A percentile compares a stretch with the other conserved stretches of the same genome.
These are phyloP conservation scores for Malassezia dermatis DNA, from an alignment of 1,284 basidiomycete species.

Conservation along the genomic window DNA sequence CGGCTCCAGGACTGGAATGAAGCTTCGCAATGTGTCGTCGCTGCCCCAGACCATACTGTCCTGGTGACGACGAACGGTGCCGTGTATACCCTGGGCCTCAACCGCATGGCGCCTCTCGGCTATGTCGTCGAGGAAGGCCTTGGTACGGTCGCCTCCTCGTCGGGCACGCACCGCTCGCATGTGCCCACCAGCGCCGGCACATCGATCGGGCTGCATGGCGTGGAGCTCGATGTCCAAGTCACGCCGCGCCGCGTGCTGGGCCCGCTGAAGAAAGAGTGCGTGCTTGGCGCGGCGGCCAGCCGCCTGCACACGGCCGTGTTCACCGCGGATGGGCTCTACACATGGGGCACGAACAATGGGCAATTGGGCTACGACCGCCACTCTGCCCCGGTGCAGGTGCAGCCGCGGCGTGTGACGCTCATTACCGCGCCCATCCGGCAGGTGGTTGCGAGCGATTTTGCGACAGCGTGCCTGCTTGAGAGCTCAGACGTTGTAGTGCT, in stretches of 20 bases:
- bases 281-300: slow-evolving; percentile 75
- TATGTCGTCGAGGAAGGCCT: slow-evolving; percentile 63
- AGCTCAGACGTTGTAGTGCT: slow-evolving; percentile 71
- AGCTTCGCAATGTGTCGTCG: slow-evolving; percentile 56
- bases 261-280: slow-evolving; percentile 66
- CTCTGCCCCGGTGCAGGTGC: slow-evolving; percentile 65
- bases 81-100: slow-evolving; percentile 80
- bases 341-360: slow-evolving; percentile 90
- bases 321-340: slow-evolving; percentile 71
- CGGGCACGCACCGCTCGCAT: slow-evolving; percentile 20
- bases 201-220: slow-evolving; percentile 11
- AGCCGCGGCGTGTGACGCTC: slow-evolving; percentile 68
- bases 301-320: slow-evolving; percentile 81
- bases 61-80: slow-evolving; percentile 70
- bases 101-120: slow-evolving; percentile 62
- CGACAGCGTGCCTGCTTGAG: slow-evolving; percentile 66
- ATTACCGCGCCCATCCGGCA: slow-evolving; percentile 46
- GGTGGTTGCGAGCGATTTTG: slow-evolving; percentile 56
- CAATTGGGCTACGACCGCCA: slow-evolving; percentile 62
- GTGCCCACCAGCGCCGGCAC: slow-evolving; percentile 49
- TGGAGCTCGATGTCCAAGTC: slow-evolving; percentile 56
- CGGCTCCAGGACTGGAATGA: slow-evolving; percentile 57
- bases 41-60: slow-evolving; percentile 89
- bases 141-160: slow-evolving; percentile 23
- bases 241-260: slow-evolving; percentile 67